phyloP scores from a whole-genome alignment of 2,329 filamentous ascomycete genomes.

The Monosporascus sp. region DNA sequence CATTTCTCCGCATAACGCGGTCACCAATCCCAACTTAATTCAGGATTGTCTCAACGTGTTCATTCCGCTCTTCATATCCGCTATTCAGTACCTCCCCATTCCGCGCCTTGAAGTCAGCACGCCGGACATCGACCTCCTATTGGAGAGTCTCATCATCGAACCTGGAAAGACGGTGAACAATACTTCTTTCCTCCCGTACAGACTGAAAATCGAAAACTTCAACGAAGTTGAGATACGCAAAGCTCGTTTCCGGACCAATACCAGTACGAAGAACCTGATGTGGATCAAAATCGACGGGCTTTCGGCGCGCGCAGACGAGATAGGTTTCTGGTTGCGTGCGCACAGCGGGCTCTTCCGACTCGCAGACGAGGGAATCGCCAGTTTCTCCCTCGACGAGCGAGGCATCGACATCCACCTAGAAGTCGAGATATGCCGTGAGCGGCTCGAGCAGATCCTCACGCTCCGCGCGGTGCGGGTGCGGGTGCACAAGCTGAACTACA shows the following conservation, averaged over 20 bases:
- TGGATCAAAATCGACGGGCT: conserved; percentile 78
- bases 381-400: conserved; percentile 77
- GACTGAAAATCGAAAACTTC: conserved; percentile 72
- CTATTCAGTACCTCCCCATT: conserved; percentile 83
- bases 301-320: conserved; percentile 76
- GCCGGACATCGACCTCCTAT: conserved; percentile 75
- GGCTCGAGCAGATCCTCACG: conserved; percentile 74
- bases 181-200: conserved; percentile 84
- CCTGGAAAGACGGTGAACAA: conserved; percentile 79
- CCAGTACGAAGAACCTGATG: conserved; percentile 62
- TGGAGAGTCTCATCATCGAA: conserved; percentile 88
- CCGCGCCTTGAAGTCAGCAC: conserved; percentile 83
- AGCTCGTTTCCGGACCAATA: conserved; percentile 62
- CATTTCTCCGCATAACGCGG: conserved; percentile 59
- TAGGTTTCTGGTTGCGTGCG: conserved; percentile 83
- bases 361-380: conserved; percentile 77
- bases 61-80: conserved; percentile 68
- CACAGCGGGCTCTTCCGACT: conserved; percentile 72
- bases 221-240: conserved; percentile 86
- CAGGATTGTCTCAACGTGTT: conserved; percentile 76
- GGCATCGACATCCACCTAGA: conserved; percentile 85
- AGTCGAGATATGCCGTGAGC: conserved; percentile 73
- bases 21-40: conserved; percentile 66
- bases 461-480: conserved; percentile 71
- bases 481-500: conserved; percentile 84